Evolutionary conservation across 2,329 filamentous ascomycete genomes (phyloP).

Genomic region (Cytospora leucostoma): DNA sequence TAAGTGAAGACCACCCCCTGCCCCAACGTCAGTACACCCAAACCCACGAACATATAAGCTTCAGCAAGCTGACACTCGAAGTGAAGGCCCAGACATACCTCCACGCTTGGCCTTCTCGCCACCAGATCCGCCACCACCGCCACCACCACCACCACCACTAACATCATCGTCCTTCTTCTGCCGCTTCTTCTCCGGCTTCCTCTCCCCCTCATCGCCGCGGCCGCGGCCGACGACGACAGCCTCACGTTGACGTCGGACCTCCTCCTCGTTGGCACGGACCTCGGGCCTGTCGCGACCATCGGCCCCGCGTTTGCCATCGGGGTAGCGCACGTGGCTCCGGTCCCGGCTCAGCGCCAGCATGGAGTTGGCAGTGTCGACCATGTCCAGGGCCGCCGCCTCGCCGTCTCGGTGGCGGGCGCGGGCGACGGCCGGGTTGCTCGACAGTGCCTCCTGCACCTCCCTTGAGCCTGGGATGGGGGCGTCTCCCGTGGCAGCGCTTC

Average conservation of each 20-base stretch:
- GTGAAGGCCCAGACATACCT: too few relatives aligned
- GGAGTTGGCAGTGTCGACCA: background rate
- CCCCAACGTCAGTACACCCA: too few relatives aligned
- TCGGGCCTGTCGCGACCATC: background rate
- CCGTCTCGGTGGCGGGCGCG: background rate
- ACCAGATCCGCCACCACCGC: too few relatives aligned
- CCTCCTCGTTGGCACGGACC: background rate
- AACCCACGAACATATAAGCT: too few relatives aligned
- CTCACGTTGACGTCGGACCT: background rate
- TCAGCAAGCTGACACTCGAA: too few relatives aligned
- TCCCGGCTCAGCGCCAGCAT: background rate
- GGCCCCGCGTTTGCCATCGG: too few relatives aligned
- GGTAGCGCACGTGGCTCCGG: background rate
- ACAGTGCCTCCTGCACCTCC: background rate
- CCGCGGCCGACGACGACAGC: background rate
- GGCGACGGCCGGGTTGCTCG: background rate
- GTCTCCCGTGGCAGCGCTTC: background rate
- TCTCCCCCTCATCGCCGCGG: background rate
- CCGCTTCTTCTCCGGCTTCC: background rate
- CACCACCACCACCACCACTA: too few relatives aligned
- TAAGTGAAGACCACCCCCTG: too few relatives aligned
- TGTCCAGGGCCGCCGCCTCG: background rate
- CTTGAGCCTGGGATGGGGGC: background rate
- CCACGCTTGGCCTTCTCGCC: too few relatives aligned
- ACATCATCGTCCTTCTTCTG: background rate